phyloP scores from a whole-genome alignment of 805 yeast species.

The Candida oleophila region DNA sequence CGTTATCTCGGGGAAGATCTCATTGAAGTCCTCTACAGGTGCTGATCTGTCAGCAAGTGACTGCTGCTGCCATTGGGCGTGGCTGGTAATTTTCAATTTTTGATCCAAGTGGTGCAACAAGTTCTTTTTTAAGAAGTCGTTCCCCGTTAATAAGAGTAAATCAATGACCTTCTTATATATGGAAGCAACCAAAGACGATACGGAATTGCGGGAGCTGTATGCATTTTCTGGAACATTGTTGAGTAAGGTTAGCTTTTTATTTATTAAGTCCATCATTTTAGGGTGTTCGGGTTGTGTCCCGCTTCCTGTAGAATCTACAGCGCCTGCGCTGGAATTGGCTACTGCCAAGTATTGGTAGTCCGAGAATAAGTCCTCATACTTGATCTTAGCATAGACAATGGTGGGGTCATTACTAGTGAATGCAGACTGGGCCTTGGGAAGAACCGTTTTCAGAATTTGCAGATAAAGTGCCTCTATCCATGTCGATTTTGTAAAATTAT shows the following conservation, averaged over 20 bases:
- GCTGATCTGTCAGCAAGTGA: neutral
- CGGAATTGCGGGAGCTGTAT: neutral
- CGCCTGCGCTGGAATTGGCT: no score
- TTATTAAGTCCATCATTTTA: conserved; percentile 23
- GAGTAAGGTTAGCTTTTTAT: conserved; percentile 19
- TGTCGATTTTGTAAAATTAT: neutral
- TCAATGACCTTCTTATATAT: conserved; percentile 20
- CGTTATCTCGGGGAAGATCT: conserved; percentile 4
- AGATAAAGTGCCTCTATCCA: neutral
- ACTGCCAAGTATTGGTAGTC: conserved; percentile 2
- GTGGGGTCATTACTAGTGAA: neutral
- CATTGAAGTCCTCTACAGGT: conserved; percentile 6
- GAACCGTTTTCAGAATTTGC: conserved; percentile 2
- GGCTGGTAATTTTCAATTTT: conserved; percentile 1
- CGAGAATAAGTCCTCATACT: conserved; percentile 27
- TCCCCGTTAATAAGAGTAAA: conserved; percentile 15
- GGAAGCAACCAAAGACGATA: neutral
- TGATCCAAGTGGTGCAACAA: conserved; percentile 13
- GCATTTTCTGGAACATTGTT: conserved; percentile 5
- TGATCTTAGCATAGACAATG: conserved; percentile 17
- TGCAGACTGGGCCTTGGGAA: neutral
- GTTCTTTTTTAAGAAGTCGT: conserved; percentile 22
- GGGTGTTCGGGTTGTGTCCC: neutral
- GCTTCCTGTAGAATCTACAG: neutral
- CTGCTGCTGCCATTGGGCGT: neutral